Evolutionary conservation across 441 rosid species (phyloP).

Genomic region (Macaranga tanarius): DNA sequence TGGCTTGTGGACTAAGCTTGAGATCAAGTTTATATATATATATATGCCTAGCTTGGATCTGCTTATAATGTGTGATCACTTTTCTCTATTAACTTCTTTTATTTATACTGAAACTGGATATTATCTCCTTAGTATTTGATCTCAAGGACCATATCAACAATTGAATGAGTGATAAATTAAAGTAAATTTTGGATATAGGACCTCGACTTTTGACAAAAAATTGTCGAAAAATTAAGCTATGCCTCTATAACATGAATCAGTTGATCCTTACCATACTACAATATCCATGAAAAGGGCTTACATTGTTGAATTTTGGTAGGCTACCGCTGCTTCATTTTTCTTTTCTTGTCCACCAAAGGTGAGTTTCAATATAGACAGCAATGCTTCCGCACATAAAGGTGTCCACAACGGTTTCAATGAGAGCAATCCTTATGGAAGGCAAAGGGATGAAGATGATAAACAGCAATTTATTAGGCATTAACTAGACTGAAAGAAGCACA

Average conservation of each 20-base stretch:
- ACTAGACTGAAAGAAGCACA: not conserved
- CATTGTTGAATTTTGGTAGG: constrained; percentile 48
- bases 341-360: constrained; percentile 93
- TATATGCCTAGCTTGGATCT: no score
- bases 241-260: not conserved
- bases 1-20: no score
- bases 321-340: constrained; percentile 87
- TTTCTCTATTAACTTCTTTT: no score
- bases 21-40: no score
- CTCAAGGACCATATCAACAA: no score
- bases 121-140: no score
- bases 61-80: no score
- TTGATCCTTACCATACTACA: not conserved
- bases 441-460: constrained; percentile 35
- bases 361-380: constrained; percentile 78
- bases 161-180: no score
- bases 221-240: no score
- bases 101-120: no score
- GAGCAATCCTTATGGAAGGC: constrained; percentile 75
- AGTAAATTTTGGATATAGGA: no score
- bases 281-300: not conserved
- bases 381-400: constrained; percentile 69
- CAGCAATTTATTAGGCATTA: constrained; percentile 56
- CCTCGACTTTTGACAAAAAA: no score
- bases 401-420: constrained; percentile 61